Conservation (phyloP, 306 rosid species). For the Chamaecrista fasciculata region DNA sequence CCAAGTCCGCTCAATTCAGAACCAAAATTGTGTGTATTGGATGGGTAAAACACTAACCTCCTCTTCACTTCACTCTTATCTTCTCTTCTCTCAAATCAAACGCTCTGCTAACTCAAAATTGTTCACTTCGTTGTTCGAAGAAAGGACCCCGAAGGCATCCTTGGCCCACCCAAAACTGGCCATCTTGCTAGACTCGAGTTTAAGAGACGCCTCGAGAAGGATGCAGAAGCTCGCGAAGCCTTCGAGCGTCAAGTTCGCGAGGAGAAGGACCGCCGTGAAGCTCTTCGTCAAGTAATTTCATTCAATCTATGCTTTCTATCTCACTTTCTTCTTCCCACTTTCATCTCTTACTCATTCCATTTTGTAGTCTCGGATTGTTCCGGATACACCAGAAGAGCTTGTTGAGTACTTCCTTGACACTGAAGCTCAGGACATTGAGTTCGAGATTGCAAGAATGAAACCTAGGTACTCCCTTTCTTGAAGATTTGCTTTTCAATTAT, state of each 20-base stretch:
- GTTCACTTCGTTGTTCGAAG: constrained; percentile 2
- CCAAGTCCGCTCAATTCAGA: constrained; percentile 13
- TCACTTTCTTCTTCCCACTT: not conserved
- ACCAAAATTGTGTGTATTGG: constrained; percentile 49
- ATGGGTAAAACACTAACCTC: constrained; percentile 73
- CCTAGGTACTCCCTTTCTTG: constrained; percentile 29
- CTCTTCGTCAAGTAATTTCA: constrained; percentile 56
- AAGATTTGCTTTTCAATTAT: not conserved
- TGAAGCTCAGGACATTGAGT: constrained; percentile 88
- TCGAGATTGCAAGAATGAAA: constrained; percentile 82
- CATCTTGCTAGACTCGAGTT: constrained; percentile 75
- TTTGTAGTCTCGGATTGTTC: constrained; percentile 59
- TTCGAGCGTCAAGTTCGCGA: constrained; percentile 65
- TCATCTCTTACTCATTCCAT: not conserved
- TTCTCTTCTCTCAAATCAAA: not conserved
- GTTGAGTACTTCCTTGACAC: constrained; percentile 85
- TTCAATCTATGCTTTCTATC: not conserved
- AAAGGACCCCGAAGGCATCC: constrained; percentile 88
- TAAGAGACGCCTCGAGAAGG: constrained; percentile 62
- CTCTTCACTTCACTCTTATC: not conserved
- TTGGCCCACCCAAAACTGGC: constrained; percentile 67
- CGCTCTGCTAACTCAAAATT: too few species aligned
- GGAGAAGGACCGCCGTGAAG: constrained; percentile 74
- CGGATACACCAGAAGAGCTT: constrained; percentile 55
- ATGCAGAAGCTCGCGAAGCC: constrained; percentile 76